These are phyloP conservation scores for Collybia mongolica DNA, from an alignment of 768 basidiomycete species.

Conservation along the genomic window DNA sequence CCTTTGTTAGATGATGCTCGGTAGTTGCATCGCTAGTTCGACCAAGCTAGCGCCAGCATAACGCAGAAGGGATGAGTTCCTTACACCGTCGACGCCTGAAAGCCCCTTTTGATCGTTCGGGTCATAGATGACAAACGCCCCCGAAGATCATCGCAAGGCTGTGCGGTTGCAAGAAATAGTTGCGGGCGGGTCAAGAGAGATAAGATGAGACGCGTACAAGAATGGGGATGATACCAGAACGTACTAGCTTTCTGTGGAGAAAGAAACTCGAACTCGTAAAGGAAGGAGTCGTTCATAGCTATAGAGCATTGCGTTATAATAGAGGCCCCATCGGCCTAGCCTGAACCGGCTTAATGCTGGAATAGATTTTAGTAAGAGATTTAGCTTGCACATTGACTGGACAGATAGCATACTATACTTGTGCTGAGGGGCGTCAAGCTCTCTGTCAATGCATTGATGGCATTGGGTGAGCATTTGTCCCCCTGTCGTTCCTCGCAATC, in stretches of 20 bases:
- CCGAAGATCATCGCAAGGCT: constrained; percentile 48
- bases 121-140: constrained; percentile 37
- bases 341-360: constrained; percentile 10
- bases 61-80: constrained; percentile 49
- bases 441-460: constrained; percentile 16
- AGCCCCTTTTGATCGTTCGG: constrained; percentile 11
- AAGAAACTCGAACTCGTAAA: constrained; percentile 29
- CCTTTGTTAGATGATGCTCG: neutral
- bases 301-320: constrained; percentile 37
- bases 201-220: neutral
- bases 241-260: constrained; percentile 34
- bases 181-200: neutral
- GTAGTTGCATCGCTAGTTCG: constrained; percentile 30
- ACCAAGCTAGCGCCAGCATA: constrained; percentile 39
- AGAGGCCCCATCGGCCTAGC: constrained; percentile 14
- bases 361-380: neutral
- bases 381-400: constrained; percentile 10
- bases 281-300: constrained; percentile 25
- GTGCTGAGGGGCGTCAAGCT: constrained; percentile 16
- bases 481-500: no score
- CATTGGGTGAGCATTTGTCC: constrained; percentile 16
- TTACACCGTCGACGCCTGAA: constrained; percentile 27
- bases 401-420: constrained; percentile 14
- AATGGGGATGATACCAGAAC: constrained; percentile 13
- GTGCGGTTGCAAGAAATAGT: constrained; percentile 22